These are phyloP conservation scores for Fomitopsis schrenkii DNA, from an alignment of 1,284 basidiomycete genomes.

Conservation along the genomic window DNA sequence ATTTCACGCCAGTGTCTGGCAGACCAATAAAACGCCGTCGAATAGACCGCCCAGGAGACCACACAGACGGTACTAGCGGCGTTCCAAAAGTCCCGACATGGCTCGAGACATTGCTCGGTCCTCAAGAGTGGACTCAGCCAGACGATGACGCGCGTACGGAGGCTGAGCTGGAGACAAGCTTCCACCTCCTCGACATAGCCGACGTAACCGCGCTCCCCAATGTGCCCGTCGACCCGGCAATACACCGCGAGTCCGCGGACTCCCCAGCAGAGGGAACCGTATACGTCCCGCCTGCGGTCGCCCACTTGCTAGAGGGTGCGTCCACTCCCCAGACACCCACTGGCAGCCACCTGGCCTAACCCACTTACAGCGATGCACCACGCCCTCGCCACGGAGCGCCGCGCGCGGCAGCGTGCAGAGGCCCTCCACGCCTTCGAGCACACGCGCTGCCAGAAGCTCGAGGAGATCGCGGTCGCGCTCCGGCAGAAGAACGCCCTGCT, in stretches of 20 bases:
- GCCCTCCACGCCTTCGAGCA: conserved; percentile 18
- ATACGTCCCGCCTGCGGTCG: conserved; percentile 33
- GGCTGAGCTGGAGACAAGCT: conserved; percentile 9
- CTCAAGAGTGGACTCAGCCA: conserved; percentile 3
- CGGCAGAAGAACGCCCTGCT: conserved; percentile 16
- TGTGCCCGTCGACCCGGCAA: conserved; percentile 14
- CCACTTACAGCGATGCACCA: conserved; percentile 29
- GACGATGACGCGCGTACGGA: conserved; percentile 6
- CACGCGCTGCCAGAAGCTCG: conserved; percentile 16
- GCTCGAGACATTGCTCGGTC: background rate
- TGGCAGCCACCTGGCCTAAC: background rate
- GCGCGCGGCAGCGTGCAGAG: conserved; percentile 30
- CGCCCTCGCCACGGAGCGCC: conserved; percentile 26
- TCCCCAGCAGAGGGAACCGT: conserved; percentile 13
- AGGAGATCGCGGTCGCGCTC: conserved; percentile 14
- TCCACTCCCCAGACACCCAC: background rate
- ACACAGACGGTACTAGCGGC: background rate
- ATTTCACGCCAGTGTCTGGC: background rate
- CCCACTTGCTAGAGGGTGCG: conserved; percentile 33
- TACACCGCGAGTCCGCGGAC: conserved; percentile 1
- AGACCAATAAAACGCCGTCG: conserved; percentile 12
- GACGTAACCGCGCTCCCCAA: conserved; percentile 31
- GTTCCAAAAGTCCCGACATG: background rate
- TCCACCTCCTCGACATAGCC: conserved; percentile 32
- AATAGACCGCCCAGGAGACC: background rate